These are phyloP conservation scores for Coemansia sp. DNA, from an alignment of 192 early-diverging fungal species.

Conservation along the genomic window DNA sequence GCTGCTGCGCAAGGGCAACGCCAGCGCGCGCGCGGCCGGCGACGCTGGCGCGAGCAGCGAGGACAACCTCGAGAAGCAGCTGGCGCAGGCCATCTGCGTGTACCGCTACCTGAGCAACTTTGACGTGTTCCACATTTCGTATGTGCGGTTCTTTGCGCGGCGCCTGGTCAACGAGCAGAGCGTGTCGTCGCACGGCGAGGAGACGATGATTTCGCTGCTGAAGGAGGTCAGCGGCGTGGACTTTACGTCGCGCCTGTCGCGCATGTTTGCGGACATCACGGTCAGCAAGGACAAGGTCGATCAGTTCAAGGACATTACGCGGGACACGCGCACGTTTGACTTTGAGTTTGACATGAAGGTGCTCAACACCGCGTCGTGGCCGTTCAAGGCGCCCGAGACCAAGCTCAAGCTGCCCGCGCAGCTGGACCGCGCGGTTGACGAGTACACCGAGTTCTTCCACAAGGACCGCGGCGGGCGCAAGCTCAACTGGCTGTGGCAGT, in stretches of 20 bases:
- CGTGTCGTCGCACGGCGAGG: slow-evolving; percentile 89
- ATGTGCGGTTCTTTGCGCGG: slow-evolving; percentile 88
- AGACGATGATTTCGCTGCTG: slow-evolving; percentile 90
- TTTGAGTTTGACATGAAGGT: slow-evolving; percentile 87
- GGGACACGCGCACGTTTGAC: slow-evolving; percentile 31
- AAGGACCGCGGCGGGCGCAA: slow-evolving; percentile 86
- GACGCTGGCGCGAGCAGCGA: slow-evolving; percentile 45
- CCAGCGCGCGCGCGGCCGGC: slow-evolving; percentile 27
- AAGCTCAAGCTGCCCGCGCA: slow-evolving; percentile 86
- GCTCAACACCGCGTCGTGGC: slow-evolving; percentile 87
- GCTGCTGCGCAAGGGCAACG: slow-evolving; percentile 76
- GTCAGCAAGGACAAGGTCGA: slow-evolving; percentile 89
- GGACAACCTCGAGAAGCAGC: slow-evolving; percentile 50
- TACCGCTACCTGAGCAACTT: slow-evolving; percentile 97
- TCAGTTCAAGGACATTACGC: slow-evolving; percentile 67
- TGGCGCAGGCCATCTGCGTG: slow-evolving; percentile 72
- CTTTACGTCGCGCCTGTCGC: slow-evolving; percentile 90
- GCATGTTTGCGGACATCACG: slow-evolving; percentile 95
- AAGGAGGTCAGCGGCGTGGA: slow-evolving; percentile 92
- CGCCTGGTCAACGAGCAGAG: slow-evolving; percentile 89
- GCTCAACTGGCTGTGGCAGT: slow-evolving; percentile 93
- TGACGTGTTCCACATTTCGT: slow-evolving; percentile 98
- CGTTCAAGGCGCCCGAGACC: slow-evolving; percentile 73
- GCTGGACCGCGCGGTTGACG: slow-evolving; percentile 80
- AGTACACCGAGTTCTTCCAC: slow-evolving; percentile 86